Conservation (phyloP, 1,139 yeast genomes). For the Hanseniaspora uvarum region DNA sequence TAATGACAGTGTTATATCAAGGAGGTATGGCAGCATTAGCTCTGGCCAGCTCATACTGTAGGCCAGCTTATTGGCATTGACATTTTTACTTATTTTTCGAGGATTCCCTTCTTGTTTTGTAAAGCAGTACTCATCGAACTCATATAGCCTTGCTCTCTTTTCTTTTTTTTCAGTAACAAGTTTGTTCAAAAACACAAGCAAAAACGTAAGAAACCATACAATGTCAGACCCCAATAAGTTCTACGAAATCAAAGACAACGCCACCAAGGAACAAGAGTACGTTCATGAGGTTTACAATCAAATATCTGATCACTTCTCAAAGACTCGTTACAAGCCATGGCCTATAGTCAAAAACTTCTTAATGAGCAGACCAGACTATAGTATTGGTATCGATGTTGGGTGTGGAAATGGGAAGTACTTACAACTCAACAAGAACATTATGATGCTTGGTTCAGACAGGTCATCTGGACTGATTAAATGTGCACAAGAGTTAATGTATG, state of each 20-base stretch:
- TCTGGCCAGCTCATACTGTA: no score
- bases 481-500: conserved; percentile 43
- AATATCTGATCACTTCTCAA: conserved; percentile 85
- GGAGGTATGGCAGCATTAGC: no score
- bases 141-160: background rate
- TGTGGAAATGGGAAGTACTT: conserved; percentile 95
- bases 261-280: conserved; percentile 56
- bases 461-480: conserved; percentile 68
- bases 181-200: background rate
- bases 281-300: conserved; percentile 88
- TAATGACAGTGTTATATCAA: no score
- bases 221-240: conserved; percentile 7
- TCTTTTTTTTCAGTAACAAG: background rate
- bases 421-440: conserved; percentile 55
- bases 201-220: background rate
- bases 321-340: conserved; percentile 94
- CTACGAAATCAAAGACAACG: conserved; percentile 35
- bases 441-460: conserved; percentile 70
- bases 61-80: no score
- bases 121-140: no score
- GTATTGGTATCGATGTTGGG: conserved; percentile 66
- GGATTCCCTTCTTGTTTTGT: no score
- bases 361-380: conserved; percentile 34
- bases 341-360: conserved; percentile 79
- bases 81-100: no score